Evolutionary conservation across 768 basidiomycete genomes (phyloP).

Genomic region (Pleurotus giganteus): DNA sequence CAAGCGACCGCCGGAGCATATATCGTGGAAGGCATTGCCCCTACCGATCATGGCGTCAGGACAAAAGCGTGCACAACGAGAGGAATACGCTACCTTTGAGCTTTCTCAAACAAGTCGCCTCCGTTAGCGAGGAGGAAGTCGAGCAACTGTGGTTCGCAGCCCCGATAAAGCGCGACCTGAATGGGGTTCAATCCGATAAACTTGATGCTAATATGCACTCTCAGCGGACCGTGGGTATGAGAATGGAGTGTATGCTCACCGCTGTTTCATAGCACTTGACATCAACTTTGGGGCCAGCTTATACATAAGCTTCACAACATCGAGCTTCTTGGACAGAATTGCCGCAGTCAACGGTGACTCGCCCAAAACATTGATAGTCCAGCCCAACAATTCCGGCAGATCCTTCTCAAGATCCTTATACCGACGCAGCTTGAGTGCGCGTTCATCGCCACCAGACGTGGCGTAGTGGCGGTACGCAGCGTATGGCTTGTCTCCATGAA

Average conservation of each 20-base stretch:
- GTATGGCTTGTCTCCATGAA: constrained; percentile 42
- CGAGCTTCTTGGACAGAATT: constrained; percentile 32
- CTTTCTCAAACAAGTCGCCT: constrained; percentile 40
- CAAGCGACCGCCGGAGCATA: constrained; percentile 27
- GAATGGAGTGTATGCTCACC: constrained; percentile 32
- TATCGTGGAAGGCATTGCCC: constrained; percentile 56
- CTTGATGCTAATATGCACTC: constrained; percentile 36
- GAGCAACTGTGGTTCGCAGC: constrained; percentile 30
- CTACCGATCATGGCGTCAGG: constrained; percentile 24
- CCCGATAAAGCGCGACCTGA: constrained; percentile 35
- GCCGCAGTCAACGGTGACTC: constrained; percentile 53
- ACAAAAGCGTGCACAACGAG: neutral
- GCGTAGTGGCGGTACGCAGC: constrained; percentile 52
- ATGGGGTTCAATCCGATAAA: constrained; percentile 45
- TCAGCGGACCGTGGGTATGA: too few species aligned
- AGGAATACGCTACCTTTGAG: constrained; percentile 20
- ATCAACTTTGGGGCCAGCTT: constrained; percentile 40
- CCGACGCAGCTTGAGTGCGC: constrained; percentile 40
- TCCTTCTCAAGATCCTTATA: constrained; percentile 35
- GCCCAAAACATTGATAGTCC: constrained; percentile 42
- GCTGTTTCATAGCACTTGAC: constrained; percentile 37
- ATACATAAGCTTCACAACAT: constrained; percentile 44
- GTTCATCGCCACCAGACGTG: constrained; percentile 36
- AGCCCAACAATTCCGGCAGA: constrained; percentile 51
- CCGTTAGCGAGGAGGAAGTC: constrained; percentile 51